phyloP scores from a whole-genome alignment of 2,329 filamentous ascomycete genomes.

The Trichoderma sp. region DNA sequence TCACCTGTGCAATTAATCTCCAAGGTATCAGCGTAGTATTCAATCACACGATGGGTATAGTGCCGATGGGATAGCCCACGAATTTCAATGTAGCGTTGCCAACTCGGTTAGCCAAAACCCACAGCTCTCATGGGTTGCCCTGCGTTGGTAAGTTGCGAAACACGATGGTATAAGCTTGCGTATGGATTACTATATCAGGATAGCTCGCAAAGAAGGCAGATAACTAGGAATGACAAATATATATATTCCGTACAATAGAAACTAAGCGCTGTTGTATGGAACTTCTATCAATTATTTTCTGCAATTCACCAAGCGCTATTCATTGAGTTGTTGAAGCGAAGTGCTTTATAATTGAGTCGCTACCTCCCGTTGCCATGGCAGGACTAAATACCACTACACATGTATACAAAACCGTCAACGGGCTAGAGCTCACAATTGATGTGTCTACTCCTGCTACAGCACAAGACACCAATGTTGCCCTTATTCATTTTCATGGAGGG shows the following conservation, averaged over 20 bases:
- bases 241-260: not conserved
- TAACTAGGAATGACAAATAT: not conserved
- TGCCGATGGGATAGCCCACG: not conserved
- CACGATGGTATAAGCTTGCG: not conserved
- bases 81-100: not conserved
- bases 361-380: not conserved
- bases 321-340: not conserved
- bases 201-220: not conserved
- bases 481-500: not conserved
- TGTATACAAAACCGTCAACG: not conserved
- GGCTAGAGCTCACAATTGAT: not conserved
- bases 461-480: not conserved
- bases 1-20: not conserved
- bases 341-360: not conserved
- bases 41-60: not conserved
- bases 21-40: not conserved
- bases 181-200: not conserved
- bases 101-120: not conserved
- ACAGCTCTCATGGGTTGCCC: not conserved
- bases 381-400: not conserved
- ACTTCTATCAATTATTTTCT: not conserved
- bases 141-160: not conserved
- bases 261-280: not conserved
- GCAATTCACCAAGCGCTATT: not conserved
- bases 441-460: not conserved